Evolutionary conservation across 805 yeast species (phyloP).

Genomic region (Brettanomyces bruxellensis): DNA sequence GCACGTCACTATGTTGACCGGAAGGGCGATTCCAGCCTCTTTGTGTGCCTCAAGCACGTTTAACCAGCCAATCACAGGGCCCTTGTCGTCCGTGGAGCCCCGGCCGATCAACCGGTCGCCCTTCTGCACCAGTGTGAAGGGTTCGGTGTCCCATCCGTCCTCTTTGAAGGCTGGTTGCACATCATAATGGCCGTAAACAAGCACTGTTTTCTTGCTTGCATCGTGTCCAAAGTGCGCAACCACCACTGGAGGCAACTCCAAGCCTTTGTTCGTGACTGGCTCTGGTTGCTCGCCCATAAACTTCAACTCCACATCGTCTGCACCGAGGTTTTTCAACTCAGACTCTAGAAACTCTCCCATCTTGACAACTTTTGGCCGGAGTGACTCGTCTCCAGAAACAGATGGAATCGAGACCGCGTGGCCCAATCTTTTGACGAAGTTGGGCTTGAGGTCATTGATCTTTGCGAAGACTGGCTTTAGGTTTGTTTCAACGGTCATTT

Average conservation of each 20-base stretch:
- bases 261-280: conserved; percentile 59
- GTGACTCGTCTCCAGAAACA: conserved; percentile 82
- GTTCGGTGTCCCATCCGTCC: conserved; percentile 96
- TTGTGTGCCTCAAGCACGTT: conserved; percentile 87
- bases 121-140: conserved; percentile 67
- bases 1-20: conserved; percentile 86
- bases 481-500: conserved; percentile 16
- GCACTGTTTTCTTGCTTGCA: conserved; percentile 75
- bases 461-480: conserved; percentile 38
- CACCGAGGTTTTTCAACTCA: conserved; percentile 68
- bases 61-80: conserved; percentile 97
- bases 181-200: conserved; percentile 95
- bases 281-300: conserved; percentile 88
- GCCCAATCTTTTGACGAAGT: conserved; percentile 61
- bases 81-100: conserved; percentile 97
- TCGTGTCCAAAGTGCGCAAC: conserved; percentile 80
- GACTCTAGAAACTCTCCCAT: conserved; percentile 77
- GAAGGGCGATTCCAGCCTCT: conserved; percentile 75
- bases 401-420: conserved; percentile 93
- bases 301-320: conserved; percentile 70
- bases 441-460: conserved; percentile 67
- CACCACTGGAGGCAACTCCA: conserved; percentile 91
- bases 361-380: conserved; percentile 81
- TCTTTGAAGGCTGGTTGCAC: conserved; percentile 91
- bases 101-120: conserved; percentile 75